Evolutionary conservation across 192 early-diverging fungal species (phyloP).

Genomic region (Backusella sp.): DNA sequence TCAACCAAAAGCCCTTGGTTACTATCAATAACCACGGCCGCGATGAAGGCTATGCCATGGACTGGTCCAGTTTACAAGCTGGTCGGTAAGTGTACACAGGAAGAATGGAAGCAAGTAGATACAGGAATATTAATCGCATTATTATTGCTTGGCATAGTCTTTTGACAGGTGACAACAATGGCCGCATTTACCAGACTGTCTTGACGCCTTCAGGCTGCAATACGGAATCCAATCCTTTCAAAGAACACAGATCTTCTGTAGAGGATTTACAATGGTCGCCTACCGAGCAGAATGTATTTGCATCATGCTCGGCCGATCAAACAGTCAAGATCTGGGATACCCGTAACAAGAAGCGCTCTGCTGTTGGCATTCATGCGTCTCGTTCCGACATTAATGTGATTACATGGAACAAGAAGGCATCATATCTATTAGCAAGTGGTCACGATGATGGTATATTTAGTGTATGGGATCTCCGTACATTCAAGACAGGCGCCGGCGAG

Average conservation of each 20-base stretch:
- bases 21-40: slow-evolving; percentile 79
- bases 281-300: slow-evolving; percentile 87
- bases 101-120: neutral
- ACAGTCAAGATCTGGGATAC: slow-evolving; percentile 96
- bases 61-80: slow-evolving; percentile 77
- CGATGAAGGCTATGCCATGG: slow-evolving; percentile 94
- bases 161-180: slow-evolving; percentile 82
- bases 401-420: slow-evolving; percentile 85
- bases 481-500: slow-evolving; percentile 25
- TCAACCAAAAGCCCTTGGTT: slow-evolving; percentile 70
- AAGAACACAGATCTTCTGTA: slow-evolving; percentile 81
- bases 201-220: slow-evolving; percentile 64
- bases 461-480: slow-evolving; percentile 92
- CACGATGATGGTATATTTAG: slow-evolving; percentile 90
- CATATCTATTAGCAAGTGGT: slow-evolving; percentile 91
- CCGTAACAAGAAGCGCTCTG: slow-evolving; percentile 70
- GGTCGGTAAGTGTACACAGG: slow-evolving; percentile 40
- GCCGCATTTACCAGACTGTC: slow-evolving; percentile 82
- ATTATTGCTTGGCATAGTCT: slow-evolving; percentile 44
- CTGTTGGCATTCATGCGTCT: slow-evolving; percentile 81
- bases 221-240: slow-evolving; percentile 74
- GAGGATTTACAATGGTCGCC: slow-evolving; percentile 99
- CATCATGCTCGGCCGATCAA: slow-evolving; percentile 86
- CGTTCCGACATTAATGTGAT: slow-evolving; percentile 95
- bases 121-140: neutral